phyloP scores from a whole-genome alignment of 139 green algal species.

The Edaphochlamys debaryana region DNA sequence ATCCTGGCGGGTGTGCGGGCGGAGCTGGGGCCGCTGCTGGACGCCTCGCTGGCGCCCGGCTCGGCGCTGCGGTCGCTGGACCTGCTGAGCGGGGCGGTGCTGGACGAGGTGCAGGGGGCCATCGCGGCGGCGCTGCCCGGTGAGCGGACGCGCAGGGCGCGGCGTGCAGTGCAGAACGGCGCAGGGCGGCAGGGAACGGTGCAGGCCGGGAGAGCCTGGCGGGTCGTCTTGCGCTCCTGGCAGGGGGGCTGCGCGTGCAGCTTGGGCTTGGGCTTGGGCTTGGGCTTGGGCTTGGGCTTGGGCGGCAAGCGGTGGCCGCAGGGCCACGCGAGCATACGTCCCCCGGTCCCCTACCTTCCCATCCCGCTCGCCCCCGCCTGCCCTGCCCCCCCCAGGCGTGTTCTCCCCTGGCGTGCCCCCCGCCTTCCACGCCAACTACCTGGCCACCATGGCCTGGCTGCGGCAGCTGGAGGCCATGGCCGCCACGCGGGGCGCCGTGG shows the following conservation, averaged over 20 bases:
- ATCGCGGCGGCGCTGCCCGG: conserved; percentile 69
- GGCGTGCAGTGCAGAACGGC: background rate
- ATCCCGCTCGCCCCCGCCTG: no score
- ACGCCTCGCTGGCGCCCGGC: conserved; percentile 43
- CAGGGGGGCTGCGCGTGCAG: no score
- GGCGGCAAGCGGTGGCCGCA: no score
- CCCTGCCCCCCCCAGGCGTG: no score
- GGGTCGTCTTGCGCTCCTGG: no score
- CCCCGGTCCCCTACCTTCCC: background rate
- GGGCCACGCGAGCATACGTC: no score
- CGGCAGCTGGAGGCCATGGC: conserved; percentile 62
- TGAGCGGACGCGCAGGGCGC: background rate
- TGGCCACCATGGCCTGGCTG: conserved; percentile 51
- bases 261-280: no score
- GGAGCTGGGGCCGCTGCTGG: conserved; percentile 49
- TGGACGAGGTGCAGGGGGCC: conserved; percentile 79
- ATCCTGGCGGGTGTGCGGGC: conserved; percentile 40
- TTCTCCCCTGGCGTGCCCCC: conserved; percentile 87
- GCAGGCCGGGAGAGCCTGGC: background rate
- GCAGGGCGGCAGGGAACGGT: background rate
- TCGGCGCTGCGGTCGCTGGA: conserved; percentile 75
- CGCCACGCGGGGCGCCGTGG: conserved; percentile 54
- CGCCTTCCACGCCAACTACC: conserved; percentile 89
- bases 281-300: no score
- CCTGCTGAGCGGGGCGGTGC: conserved; percentile 81